These are phyloP conservation scores for Penicillium fimorum DNA, from an alignment of 495 filamentous ascomycete genomes.

Conservation along the genomic window DNA sequence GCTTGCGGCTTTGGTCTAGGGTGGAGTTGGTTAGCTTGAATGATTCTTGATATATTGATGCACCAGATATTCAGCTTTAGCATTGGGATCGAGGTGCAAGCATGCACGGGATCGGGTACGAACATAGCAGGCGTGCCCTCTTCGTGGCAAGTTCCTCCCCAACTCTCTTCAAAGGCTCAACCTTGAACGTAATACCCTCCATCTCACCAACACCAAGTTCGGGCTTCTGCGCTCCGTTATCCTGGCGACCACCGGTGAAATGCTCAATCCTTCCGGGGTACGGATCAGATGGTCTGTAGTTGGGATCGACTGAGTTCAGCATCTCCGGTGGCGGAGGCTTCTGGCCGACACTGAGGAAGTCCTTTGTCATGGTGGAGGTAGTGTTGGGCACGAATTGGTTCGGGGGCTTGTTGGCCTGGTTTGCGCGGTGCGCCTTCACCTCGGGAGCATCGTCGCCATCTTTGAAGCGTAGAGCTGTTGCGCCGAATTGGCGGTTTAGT, in stretches of 20 bases:
- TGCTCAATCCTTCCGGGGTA: conserved; percentile 59
- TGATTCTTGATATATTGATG: not conserved
- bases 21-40: conserved; percentile 1
- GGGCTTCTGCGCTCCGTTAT: conserved; percentile 47
- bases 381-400: conserved; percentile 65
- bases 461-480: conserved; percentile 35
- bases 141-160: conserved; percentile 82
- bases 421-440: conserved; percentile 48
- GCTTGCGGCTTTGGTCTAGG: conserved; percentile 92
- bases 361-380: conserved; percentile 61
- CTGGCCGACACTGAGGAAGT: conserved; percentile 58
- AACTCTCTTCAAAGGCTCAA: conserved; percentile 78
- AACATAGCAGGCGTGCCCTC: conserved; percentile 86
- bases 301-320: conserved; percentile 53
- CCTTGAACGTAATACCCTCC: conserved; percentile 79
- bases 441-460: conserved; percentile 35
- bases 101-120: conserved; percentile 36
- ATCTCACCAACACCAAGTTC: conserved; percentile 91
- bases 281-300: conserved; percentile 57
- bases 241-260: conserved; percentile 61
- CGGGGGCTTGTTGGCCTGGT: conserved; percentile 53
- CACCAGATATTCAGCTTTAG: not conserved
- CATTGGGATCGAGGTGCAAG: not conserved
- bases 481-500: conserved; percentile 36
- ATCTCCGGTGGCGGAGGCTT: conserved; percentile 61